Conservation (phyloP, 2,329 filamentous ascomycete genomes). For the Fonsecaea multimorphosa region DNA sequence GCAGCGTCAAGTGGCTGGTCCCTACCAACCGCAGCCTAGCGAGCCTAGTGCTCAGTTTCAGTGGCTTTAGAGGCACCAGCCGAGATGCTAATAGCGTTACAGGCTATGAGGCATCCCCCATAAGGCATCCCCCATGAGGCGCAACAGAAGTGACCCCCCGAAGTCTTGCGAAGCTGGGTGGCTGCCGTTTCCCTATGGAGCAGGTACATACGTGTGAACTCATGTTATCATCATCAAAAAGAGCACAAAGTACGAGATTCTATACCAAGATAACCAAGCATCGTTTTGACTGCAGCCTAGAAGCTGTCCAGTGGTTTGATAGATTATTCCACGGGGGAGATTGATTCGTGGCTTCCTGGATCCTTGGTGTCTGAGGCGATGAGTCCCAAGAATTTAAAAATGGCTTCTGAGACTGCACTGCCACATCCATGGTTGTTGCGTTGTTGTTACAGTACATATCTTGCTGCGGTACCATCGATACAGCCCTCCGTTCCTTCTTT, state of each 20-base stretch:
- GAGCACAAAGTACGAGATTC: too few relatives aligned
- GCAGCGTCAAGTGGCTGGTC: slow-evolving; percentile 10
- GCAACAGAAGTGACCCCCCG: slow-evolving; percentile 2
- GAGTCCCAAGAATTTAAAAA: slow-evolving; percentile 20
- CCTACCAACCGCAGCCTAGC: slow-evolving; percentile 8
- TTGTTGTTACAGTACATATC: background rate
- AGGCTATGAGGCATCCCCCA: too few relatives aligned
- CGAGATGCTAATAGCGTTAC: slow-evolving; percentile 28
- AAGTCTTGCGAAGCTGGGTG: background rate
- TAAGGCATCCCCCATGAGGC: too few relatives aligned
- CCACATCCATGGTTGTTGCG: slow-evolving; percentile 13
- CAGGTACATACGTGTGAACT: background rate
- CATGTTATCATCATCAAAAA: too few relatives aligned
- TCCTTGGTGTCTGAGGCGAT: background rate
- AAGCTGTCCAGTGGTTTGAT: slow-evolving; percentile 1
- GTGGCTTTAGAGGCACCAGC: slow-evolving; percentile 9
- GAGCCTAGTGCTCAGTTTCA: slow-evolving; percentile 13
- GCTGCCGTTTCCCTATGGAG: background rate
- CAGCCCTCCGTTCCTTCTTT: background rate
- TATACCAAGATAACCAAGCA: background rate
- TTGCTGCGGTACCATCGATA: background rate
- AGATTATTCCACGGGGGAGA: slow-evolving; percentile 5
- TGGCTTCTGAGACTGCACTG: slow-evolving; percentile 24
- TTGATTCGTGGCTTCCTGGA: slow-evolving; percentile 2
- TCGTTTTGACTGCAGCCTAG: background rate